These are phyloP conservation scores for Eimeria maxima DNA, from an alignment of 169 alveolate species.

Conservation along the genomic window DNA sequence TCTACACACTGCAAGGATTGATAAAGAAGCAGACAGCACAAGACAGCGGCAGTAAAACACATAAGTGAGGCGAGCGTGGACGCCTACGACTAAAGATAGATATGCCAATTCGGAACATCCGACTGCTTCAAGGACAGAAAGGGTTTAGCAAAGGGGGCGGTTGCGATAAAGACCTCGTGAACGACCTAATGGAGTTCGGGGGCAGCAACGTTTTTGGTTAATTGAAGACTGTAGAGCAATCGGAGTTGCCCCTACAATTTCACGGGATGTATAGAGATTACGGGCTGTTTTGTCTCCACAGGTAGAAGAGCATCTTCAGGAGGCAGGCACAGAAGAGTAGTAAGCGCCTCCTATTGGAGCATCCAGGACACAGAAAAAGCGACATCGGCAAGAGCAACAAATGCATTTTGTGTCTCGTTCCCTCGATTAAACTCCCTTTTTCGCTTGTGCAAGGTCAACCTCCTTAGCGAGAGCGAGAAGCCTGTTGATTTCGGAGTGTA, in stretches of 20 bases:
- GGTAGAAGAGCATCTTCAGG: not conserved
- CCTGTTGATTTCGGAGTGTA: constrained; percentile 39
- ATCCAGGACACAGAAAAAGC: not conserved
- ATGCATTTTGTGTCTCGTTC: not conserved
- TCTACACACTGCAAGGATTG: not conserved
- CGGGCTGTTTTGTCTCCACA: not conserved
- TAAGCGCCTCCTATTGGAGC: not conserved
- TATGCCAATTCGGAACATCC: not conserved
- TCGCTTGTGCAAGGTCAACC: constrained; percentile 11
- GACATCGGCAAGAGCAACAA: not conserved
- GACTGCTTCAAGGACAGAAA: not conserved
- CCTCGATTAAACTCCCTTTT: not conserved
- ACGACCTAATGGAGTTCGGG: not conserved
- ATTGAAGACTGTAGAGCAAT: not conserved
- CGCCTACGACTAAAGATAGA: not conserved
- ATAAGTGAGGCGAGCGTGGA: not conserved
- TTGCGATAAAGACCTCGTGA: constrained; percentile 19
- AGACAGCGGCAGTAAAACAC: not conserved
- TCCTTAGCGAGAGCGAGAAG: constrained; percentile 48
- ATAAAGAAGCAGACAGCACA: not conserved
- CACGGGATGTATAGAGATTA: not conserved
- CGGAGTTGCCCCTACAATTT: not conserved
- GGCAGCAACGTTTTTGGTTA: not conserved
- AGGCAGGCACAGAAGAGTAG: not conserved
- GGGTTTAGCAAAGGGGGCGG: not conserved